Evolutionary conservation across 2,329 filamentous ascomycete genomes (phyloP), one percentile per base, ranked within the genome.

Genomic region (Claviceps sp.): DNA sequence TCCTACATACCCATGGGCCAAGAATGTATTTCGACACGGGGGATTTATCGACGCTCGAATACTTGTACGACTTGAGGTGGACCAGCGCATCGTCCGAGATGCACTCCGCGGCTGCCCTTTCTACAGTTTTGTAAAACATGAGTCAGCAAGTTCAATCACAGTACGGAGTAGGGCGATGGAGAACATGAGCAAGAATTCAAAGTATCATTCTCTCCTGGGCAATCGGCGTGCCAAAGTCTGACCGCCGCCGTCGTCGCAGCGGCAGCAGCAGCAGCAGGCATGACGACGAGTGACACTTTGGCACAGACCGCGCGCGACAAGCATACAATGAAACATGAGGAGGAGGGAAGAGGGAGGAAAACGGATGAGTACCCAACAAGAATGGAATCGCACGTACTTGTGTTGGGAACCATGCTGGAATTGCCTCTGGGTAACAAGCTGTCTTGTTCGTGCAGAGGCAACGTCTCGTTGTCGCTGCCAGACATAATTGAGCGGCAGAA

Each of bases 1-100:
- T 47, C 10, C 37, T 45, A 72, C 85, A 68, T 85, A 97, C 93
- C 74, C 95, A 98, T 65, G 95, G 91, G 60, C 85, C 87, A 49
- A 98, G 78, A 65, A 98, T 87, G 70, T 97, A 95, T 68, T 90
- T 81, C 53, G 93, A 97, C 54, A 96, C 81, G 56, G 87, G 85
- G 49, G 90, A 96, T 71, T 95, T 91, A 75, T 98, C 93, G 69
- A 98, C 89, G 62, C 86, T 88, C 61, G 89, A 95, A 71, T 98
- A 98, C 67, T 96, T 94, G 82, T 98, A 98, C 55, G 85, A 84
- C 70, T 89, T 93, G 61, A 98, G 83, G 67, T 96, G 90, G 55
- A 86, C 76, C 60, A 98, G 80, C 51, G 89, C 89, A 63, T 97
- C 89, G 62, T 95, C 89, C 30, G 90, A 94, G 60, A 97, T 74